These are phyloP conservation scores for Fusarium aywerte DNA, from an alignment of 2,329 filamentous ascomycete genomes.

Conservation along the genomic window DNA sequence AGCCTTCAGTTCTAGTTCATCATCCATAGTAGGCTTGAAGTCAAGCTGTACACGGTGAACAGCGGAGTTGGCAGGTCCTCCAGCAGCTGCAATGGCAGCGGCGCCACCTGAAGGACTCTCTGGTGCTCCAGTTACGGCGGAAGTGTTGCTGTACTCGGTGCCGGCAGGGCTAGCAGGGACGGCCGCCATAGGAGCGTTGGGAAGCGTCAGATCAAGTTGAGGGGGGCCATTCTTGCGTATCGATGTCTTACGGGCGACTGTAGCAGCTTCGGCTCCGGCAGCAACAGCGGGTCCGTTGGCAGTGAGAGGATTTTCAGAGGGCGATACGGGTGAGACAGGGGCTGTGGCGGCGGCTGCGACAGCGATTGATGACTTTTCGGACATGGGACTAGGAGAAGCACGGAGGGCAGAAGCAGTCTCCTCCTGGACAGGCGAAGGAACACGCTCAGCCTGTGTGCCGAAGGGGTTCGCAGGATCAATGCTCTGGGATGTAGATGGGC, in stretches of 20 bases:
- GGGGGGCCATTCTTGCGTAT: constrained; percentile 64
- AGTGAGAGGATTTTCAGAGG: constrained; percentile 51
- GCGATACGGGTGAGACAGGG: constrained; percentile 28
- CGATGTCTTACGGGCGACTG: constrained; percentile 65
- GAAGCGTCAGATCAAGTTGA: constrained; percentile 65
- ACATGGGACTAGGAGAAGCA: constrained; percentile 50
- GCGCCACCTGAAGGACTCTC: constrained; percentile 59
- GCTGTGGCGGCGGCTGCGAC: constrained; percentile 33
- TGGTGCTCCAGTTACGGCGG: constrained; percentile 60
- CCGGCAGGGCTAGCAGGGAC: constrained; percentile 69
- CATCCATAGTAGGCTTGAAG: constrained; percentile 90
- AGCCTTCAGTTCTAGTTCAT: constrained; percentile 83
- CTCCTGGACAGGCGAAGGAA: constrained; percentile 56
- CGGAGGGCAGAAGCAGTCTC: constrained; percentile 42
- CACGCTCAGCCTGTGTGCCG: constrained; percentile 67
- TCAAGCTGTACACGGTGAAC: constrained; percentile 95
- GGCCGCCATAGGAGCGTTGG: constrained; percentile 48
- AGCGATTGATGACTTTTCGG: constrained; percentile 42
- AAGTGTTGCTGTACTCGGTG: constrained; percentile 71
- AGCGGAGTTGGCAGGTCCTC: constrained; percentile 67
- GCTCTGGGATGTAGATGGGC: constrained; percentile 58
- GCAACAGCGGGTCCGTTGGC: constrained; percentile 54
- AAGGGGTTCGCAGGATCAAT: constrained; percentile 76
- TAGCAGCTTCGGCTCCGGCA: constrained; percentile 50
- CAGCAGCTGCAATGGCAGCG: constrained; percentile 70